phyloP scores from a whole-genome alignment of 345 rosid species.

The Salix purpurea region DNA sequence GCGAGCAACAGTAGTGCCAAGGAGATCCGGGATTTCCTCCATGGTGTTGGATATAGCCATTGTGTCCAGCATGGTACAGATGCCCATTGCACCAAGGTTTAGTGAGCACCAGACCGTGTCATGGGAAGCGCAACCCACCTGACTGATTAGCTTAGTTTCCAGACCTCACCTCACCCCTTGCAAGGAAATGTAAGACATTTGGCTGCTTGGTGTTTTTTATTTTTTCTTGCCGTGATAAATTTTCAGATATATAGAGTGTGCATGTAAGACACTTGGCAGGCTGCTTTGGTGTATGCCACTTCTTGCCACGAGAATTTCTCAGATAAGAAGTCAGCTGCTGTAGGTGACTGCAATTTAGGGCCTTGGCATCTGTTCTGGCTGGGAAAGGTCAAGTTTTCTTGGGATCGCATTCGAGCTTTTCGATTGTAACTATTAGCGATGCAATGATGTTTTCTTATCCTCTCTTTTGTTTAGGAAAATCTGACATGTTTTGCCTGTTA shows the following conservation, averaged over 20 bases:
- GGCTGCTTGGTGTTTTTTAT: not conserved
- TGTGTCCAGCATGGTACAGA: constrained; percentile 81
- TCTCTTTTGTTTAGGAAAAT: not conserved
- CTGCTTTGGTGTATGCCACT: not conserved
- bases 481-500: not conserved
- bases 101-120: not conserved
- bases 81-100: constrained; percentile 54
- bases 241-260: not conserved
- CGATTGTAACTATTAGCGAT: not conserved
- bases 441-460: not conserved
- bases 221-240: not conserved
- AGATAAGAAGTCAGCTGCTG: not conserved
- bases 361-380: not conserved
- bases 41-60: constrained; percentile 55
- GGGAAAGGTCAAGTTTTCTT: not conserved
- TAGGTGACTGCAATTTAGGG: not conserved
- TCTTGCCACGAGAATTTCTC: not conserved
- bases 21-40: constrained; percentile 69
- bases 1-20: constrained; percentile 88
- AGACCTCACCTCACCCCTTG: not conserved
- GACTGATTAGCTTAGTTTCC: not conserved
- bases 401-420: not conserved
- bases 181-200: not conserved
- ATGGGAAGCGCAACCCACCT: not conserved
- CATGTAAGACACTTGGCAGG: not conserved